phyloP scores from a whole-genome alignment of 805 yeast genomes.

The Candida broadrunensis region DNA sequence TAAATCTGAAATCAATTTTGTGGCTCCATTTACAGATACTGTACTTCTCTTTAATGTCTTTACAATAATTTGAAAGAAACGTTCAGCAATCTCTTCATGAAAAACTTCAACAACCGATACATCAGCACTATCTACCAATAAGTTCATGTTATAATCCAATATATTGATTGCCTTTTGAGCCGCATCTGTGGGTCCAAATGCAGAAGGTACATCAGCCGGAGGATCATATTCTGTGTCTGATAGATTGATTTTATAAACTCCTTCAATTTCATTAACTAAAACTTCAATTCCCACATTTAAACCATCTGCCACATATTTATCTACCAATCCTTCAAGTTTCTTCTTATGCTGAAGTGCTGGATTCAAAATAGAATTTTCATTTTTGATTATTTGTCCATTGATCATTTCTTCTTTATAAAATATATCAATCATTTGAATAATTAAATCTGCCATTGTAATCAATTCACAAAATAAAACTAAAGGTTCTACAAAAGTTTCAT shows the following conservation, averaged over 20 bases:
- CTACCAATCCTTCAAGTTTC: conserved; percentile 75
- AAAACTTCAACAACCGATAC: conserved; percentile 86
- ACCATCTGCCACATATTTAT: conserved; percentile 89
- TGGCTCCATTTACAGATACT: conserved; percentile 79
- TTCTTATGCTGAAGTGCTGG: conserved; percentile 78
- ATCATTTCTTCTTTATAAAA: conserved; percentile 85
- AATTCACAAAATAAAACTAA: conserved; percentile 83
- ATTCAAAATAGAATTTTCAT: conserved; percentile 73
- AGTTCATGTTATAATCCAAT: conserved; percentile 65
- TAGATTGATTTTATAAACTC: conserved; percentile 52
- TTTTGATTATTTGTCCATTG: conserved; percentile 55
- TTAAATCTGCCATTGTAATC: conserved; percentile 88
- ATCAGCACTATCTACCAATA: conserved; percentile 80
- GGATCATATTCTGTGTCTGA: conserved; percentile 57
- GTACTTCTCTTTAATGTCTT: conserved; percentile 70
- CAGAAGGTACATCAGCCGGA: conserved; percentile 12
- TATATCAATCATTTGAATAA: conserved; percentile 87
- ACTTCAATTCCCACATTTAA: conserved; percentile 90
- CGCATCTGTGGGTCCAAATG: conserved; percentile 51
- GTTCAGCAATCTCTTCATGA: conserved; percentile 88
- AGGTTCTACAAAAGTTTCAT: conserved; percentile 64
- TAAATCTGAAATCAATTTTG: conserved; percentile 75
- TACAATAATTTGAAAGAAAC: conserved; percentile 74
- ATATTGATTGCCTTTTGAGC: conserved; percentile 62
- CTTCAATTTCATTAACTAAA: conserved; percentile 75